Percentiles rank a stretch among this genome's conserved stretches.
Evolutionary conservation across 768 basidiomycete genomes (phyloP).

Genomic region (Boletellus ananas): DNA sequence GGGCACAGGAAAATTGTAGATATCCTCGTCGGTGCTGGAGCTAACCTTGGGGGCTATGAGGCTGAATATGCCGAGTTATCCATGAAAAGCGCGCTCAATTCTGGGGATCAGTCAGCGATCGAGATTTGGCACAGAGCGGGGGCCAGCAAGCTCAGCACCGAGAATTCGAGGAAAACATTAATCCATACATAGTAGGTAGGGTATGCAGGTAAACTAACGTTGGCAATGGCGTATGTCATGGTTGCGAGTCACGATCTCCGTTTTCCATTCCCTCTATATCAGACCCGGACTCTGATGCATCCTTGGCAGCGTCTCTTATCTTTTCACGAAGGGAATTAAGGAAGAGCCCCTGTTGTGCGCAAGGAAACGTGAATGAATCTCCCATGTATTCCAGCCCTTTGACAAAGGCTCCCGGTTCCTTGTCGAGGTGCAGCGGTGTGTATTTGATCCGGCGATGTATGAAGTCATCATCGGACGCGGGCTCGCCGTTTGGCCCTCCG

Average conservation of each 20-base stretch:
- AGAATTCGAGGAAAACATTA: slow-evolving; percentile 3
- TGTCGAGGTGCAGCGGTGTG: slow-evolving; percentile 60
- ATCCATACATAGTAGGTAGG: slow-evolving; percentile 9
- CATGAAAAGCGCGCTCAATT: slow-evolving; percentile 32
- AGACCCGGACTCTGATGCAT: slow-evolving; percentile 20
- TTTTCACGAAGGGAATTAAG: slow-evolving; percentile 56
- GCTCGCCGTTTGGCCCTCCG: slow-evolving; percentile 29
- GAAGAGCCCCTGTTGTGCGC: slow-evolving; percentile 64
- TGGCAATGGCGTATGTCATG: slow-evolving; percentile 1
- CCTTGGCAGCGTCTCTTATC: slow-evolving; percentile 37
- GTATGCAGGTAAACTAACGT: slow-evolving; percentile 13
- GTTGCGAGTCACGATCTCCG: slow-evolving; percentile 17
- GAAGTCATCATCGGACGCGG: slow-evolving; percentile 32
- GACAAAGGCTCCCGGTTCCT: slow-evolving; percentile 54
- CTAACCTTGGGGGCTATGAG: slow-evolving; percentile 61
- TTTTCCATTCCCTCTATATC: slow-evolving; percentile 26
- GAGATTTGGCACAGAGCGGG: slow-evolving; percentile 59
- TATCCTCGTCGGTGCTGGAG: slow-evolving; percentile 66
- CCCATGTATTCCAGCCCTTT: slow-evolving; percentile 58
- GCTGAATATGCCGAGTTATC: slow-evolving; percentile 55
- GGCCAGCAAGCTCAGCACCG: slow-evolving; percentile 8
- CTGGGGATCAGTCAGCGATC: slow-evolving; percentile 42
- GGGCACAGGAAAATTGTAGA: slow-evolving; percentile 60
- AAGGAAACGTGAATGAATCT: slow-evolving; percentile 63
- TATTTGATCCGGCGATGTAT: slow-evolving; percentile 45